Evolutionary conservation across 192 early-diverging fungal species (phyloP), one percentile per base, ranked within the genome.

Genomic region (Coemansia sp.): DNA sequence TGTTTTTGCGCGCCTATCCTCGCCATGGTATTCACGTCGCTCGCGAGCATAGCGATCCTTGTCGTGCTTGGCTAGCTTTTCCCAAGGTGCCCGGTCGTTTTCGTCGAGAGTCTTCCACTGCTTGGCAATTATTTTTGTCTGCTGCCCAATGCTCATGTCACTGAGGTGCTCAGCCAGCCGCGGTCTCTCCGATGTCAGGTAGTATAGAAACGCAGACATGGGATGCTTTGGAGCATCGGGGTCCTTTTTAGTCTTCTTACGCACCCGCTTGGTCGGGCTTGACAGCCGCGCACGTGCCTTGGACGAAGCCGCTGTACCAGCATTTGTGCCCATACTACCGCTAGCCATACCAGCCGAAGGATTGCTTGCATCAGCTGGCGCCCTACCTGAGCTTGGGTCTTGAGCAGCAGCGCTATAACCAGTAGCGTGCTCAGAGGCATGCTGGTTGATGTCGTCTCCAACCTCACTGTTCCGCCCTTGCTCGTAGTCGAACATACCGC

Each of bases 191-290:
- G 87, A 84, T 5, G 85, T 87, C 53, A 91, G 73, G 66, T 89
- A 95, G 68, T 88, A 94, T 44, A 95, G 73, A 74, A 93, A 95
- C 14, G 90, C 92, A 3, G 92, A 92, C 85, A 93, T 93, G 45
- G 93, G 92, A 69, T 95, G 93, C 64, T 93, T 93, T 50, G 93
- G 93, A 1, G 88, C 90, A 71, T 84, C 82, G 1, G 91, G 92
- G 60, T 92, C 88, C 69, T 91, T 89, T 63, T 81, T 80, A 48
- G 78, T 79, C 68, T 90, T 94, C 75, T 90, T 93, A 31, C 88
- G 85, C 21, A 85, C 48, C 19, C 81, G 64, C 60, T 77, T 81
- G 0, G 65, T 34, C 16, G 79, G 79, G 29, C 74, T 76, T 1
- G 79, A 81, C 54, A 76, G 8, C 7, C 70, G 74, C 8, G 60